phyloP scores from a whole-genome alignment of 192 early-diverging fungal genomes.

The Spizellomyces punctatus region DNA sequence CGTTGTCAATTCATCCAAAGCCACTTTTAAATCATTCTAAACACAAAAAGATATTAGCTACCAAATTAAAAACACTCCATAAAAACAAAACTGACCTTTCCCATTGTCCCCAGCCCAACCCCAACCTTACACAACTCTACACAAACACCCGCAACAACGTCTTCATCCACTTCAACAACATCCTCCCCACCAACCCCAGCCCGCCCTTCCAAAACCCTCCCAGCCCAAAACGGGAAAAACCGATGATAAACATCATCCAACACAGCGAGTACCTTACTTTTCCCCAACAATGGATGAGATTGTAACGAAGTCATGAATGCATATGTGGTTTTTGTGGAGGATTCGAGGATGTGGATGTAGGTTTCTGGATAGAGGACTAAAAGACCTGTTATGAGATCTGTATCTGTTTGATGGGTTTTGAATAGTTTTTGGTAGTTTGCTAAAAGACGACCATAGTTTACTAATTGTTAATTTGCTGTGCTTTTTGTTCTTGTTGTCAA shows the following conservation, averaged over 20 bases:
- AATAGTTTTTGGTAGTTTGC: conserved; percentile 54
- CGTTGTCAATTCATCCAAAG: conserved; percentile 36
- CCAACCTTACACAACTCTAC: conserved; percentile 31
- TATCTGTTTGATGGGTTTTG: conserved; percentile 52
- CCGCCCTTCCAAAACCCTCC: conserved; percentile 32
- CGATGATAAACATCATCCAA: conserved; percentile 38
- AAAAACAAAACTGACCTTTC: conserved; percentile 31
- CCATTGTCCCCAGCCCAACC: conserved; percentile 24
- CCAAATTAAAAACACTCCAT: background rate
- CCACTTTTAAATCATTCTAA: conserved; percentile 42
- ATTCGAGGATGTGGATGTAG: conserved; percentile 50
- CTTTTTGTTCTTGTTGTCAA: no score
- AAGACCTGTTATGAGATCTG: conserved; percentile 56
- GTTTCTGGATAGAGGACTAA: conserved; percentile 38
- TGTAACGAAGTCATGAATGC: conserved; percentile 1
- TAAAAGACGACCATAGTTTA: conserved; percentile 27
- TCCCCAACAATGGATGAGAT: conserved; percentile 6
- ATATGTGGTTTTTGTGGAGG: conserved; percentile 1
- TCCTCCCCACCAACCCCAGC: conserved; percentile 24
- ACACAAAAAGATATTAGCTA: background rate
- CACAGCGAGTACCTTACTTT: conserved; percentile 36
- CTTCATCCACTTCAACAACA: conserved; percentile 8
- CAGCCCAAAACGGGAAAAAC: conserved; percentile 52
- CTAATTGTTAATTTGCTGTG: no score
- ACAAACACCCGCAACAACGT: conserved; percentile 32